Percentiles rank a stretch among this genome's conserved stretches.
These are phyloP conservation scores for Globisporangium takayamanum DNA, from an alignment of 352 stramenopile genomes.

Conservation along the genomic window DNA sequence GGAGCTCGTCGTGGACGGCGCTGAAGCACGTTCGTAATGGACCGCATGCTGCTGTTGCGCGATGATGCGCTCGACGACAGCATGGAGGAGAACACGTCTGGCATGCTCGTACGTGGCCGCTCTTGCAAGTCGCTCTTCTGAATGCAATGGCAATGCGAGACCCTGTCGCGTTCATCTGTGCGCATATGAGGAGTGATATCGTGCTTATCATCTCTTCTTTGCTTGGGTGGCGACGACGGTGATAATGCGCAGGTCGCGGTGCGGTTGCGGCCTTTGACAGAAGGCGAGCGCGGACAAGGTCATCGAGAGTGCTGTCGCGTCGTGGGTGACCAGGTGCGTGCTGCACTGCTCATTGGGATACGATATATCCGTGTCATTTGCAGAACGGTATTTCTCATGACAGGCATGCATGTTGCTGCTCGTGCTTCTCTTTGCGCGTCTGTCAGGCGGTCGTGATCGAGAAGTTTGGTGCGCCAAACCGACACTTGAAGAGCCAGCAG, in stretches of 20 bases:
- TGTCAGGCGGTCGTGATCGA: slow-evolving; percentile 54
- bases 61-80: slow-evolving; percentile 23
- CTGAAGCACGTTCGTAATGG: neutral
- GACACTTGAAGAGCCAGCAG: slow-evolving; percentile 50
- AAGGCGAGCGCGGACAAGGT: slow-evolving; percentile 33
- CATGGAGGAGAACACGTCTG: slow-evolving; percentile 30
- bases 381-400: too few species aligned
- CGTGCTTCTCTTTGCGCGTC: neutral
- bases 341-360: neutral
- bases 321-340: slow-evolving; percentile 41
- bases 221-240: neutral
- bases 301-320: slow-evolving; percentile 50
- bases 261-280: slow-evolving; percentile 36
- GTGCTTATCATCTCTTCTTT: too few species aligned
- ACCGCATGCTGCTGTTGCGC: slow-evolving; percentile 3
- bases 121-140: neutral
- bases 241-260: slow-evolving; percentile 35
- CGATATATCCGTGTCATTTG: too few species aligned
- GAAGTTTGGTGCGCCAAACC: slow-evolving; percentile 38
- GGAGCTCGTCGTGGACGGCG: too few species aligned
- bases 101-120: slow-evolving; percentile 26
- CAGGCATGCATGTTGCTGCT: too few species aligned
- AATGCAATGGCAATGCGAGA: neutral
- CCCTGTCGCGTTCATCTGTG: neutral
- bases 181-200: too few species aligned